phyloP scores from a whole-genome alignment of 148 eudicot genomes.

The Vaccinium corymbosum region DNA sequence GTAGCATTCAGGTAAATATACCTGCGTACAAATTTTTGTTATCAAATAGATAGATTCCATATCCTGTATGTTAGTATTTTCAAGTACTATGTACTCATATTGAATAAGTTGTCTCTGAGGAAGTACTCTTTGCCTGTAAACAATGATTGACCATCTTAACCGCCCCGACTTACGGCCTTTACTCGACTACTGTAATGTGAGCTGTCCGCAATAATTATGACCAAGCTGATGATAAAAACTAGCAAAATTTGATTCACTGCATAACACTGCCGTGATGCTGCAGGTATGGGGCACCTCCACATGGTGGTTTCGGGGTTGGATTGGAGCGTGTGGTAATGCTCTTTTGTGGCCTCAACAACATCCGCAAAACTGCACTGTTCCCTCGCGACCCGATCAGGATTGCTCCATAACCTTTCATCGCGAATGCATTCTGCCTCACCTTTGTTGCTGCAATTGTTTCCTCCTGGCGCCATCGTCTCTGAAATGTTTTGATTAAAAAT shows the following conservation, averaged over 20 bases:
- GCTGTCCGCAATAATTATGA: too few relatives aligned
- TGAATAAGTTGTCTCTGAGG: neutral
- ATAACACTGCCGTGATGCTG: conserved; percentile 1
- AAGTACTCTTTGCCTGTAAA: neutral
- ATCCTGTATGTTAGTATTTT: neutral
- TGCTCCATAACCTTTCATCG: conserved; percentile 39
- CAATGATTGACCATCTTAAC: neutral
- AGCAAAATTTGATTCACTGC: neutral
- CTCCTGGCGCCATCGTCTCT: neutral
- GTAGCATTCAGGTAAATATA: neutral
- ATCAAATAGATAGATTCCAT: neutral
- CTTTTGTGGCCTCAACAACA: conserved; percentile 81
- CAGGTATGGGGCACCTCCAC: conserved; percentile 96
- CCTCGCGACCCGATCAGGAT: conserved; percentile 85
- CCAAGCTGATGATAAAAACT: neutral
- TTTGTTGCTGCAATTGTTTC: neutral
- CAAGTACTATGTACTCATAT: neutral
- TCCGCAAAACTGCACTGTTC: conserved; percentile 67
- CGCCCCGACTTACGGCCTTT: too few relatives aligned
- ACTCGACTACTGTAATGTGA: too few relatives aligned
- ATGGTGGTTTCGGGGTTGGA: conserved; percentile 97
- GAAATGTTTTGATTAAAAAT: neutral
- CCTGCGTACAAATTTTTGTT: neutral
- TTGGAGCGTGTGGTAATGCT: conserved; percentile 94
- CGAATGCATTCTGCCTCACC: neutral